Evolutionary conservation across 805 yeast genomes (phyloP).

Genomic region (Sungouiella thailandica): DNA sequence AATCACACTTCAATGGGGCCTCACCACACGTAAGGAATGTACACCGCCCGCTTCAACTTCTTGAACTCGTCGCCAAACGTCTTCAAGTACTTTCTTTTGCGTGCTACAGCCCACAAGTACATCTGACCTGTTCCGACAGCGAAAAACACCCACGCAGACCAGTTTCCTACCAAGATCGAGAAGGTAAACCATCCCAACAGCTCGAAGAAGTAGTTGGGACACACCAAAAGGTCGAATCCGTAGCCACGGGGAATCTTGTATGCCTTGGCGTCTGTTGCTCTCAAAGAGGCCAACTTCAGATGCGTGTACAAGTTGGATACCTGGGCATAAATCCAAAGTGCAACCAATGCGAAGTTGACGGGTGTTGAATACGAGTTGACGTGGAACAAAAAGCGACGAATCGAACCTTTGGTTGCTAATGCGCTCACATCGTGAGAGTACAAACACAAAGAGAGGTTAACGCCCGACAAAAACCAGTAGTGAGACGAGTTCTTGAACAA

Average conservation of each 20-base stretch:
- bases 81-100: constrained; percentile 61
- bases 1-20: no score
- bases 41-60: constrained; percentile 62
- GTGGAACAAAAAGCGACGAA: constrained; percentile 36
- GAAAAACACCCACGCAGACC: constrained; percentile 70
- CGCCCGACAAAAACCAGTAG: constrained; percentile 91
- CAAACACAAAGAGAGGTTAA: constrained; percentile 43
- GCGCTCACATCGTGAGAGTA: constrained; percentile 25
- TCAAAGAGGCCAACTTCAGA: constrained; percentile 53
- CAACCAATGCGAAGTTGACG: constrained; percentile 30
- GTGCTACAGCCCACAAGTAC: constrained; percentile 89
- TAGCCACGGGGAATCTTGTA: constrained; percentile 79
- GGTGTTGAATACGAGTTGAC: constrained; percentile 37
- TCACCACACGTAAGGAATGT: constrained; percentile 53
- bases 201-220: constrained; percentile 94
- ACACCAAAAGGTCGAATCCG: constrained; percentile 74
- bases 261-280: constrained; percentile 48
- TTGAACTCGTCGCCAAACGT: constrained; percentile 79
- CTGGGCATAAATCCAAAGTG: constrained; percentile 57
- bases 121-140: constrained; percentile 73
- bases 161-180: constrained; percentile 68
- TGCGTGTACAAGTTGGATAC: constrained; percentile 71
- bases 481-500: constrained; percentile 86
- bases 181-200: constrained; percentile 67
- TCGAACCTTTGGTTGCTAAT: constrained; percentile 12